These are phyloP conservation scores for Pleurotus giganteus DNA, from an alignment of 768 basidiomycete genomes.

Conservation along the genomic window DNA sequence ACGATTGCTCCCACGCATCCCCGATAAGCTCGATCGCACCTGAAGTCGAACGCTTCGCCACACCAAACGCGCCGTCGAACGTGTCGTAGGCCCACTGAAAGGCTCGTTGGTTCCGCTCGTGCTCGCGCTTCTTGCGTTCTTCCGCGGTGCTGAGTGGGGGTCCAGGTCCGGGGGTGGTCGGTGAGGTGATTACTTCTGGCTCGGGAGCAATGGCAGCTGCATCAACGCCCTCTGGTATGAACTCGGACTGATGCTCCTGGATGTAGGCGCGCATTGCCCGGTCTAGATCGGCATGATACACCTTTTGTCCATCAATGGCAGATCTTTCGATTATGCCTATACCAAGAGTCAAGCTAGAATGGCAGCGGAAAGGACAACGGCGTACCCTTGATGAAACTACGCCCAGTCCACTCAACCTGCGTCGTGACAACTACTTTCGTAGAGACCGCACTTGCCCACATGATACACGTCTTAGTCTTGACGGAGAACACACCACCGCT, in stretches of 20 bases:
- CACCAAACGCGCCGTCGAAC: constrained; percentile 70
- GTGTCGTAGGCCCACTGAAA: constrained; percentile 91
- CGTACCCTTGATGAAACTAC: constrained; percentile 93
- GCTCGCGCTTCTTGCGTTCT: constrained; percentile 56
- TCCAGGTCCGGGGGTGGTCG: constrained; percentile 16
- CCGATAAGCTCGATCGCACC: constrained; percentile 75
- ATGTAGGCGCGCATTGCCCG: constrained; percentile 87
- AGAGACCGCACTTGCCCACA: constrained; percentile 82
- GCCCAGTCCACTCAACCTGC: constrained; percentile 93
- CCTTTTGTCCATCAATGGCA: constrained; percentile 88
- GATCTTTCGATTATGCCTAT: constrained; percentile 92
- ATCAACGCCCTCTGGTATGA: constrained; percentile 80
- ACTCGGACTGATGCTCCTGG: constrained; percentile 84
- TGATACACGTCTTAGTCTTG: constrained; percentile 92
- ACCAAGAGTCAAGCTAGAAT: no score
- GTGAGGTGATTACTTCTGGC: constrained; percentile 13
- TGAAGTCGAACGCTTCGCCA: constrained; percentile 65
- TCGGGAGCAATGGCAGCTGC: constrained; percentile 48
- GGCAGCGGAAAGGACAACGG: not conserved
- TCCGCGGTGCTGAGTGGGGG: constrained; percentile 25
- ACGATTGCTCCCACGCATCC: constrained; percentile 79
- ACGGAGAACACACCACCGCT: constrained; percentile 91
- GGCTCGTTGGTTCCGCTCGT: constrained; percentile 66
- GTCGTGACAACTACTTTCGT: constrained; percentile 85
- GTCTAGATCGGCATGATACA: constrained; percentile 82